Percentiles rank a stretch among this genome's conserved stretches.
Conservation (phyloP, 345 rosid genomes). For the Ceriops decandra region DNA sequence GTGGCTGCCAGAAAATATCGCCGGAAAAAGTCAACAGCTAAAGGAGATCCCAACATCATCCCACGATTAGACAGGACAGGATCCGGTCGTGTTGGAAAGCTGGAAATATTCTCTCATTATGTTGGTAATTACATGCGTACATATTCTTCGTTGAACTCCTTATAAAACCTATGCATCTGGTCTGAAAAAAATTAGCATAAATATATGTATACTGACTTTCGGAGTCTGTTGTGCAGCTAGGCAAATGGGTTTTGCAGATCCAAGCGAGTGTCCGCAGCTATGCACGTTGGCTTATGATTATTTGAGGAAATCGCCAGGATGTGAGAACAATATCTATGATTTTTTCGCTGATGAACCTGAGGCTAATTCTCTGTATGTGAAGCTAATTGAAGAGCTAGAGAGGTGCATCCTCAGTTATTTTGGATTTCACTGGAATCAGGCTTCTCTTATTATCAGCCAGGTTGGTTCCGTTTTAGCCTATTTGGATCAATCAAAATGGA, state of each 20-base stretch:
- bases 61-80: slow-evolving; percentile 45
- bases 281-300: slow-evolving; percentile 87
- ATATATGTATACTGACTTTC: not conserved
- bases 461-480: slow-evolving; percentile 16
- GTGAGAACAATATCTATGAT: slow-evolving; percentile 68
- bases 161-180: not conserved
- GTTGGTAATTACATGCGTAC: slow-evolving; percentile 46
- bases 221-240: slow-evolving; percentile 46
- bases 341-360: slow-evolving; percentile 54
- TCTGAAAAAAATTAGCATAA: not conserved
- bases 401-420: slow-evolving; percentile 90
- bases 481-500: not conserved
- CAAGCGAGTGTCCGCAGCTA: slow-evolving; percentile 68
- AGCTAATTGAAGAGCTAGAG: slow-evolving; percentile 89
- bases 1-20: slow-evolving; percentile 6
- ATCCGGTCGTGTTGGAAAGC: slow-evolving; percentile 52
- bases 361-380: slow-evolving; percentile 68
- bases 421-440: slow-evolving; percentile 79
- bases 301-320: slow-evolving; percentile 56
- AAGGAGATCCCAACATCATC: slow-evolving; percentile 18
- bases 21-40: slow-evolving; percentile 19
- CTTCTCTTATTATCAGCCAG: slow-evolving; percentile 73
- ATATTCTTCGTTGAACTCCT: not conserved
- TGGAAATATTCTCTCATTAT: slow-evolving; percentile 84
- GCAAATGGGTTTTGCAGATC: slow-evolving; percentile 80